Conservation (phyloP, 306 rosid species). For the Dryas alaskensis region DNA sequence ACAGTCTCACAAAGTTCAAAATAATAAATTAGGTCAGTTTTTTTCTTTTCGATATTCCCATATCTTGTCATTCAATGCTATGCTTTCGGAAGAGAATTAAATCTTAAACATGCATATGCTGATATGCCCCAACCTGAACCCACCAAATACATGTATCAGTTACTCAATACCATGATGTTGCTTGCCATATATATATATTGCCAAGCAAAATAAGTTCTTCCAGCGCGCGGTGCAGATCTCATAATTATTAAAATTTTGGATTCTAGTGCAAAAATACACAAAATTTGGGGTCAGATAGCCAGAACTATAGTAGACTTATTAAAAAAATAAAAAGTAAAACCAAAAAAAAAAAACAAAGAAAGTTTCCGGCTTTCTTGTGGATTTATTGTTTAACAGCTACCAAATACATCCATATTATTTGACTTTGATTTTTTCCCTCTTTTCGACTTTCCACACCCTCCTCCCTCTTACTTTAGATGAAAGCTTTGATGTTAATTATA, state of each 20-base stretch:
- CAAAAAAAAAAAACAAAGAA: background rate
- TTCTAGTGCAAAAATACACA: background rate
- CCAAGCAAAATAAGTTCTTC: background rate
- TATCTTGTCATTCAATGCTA: background rate
- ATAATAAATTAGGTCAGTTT: background rate
- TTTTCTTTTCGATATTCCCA: background rate
- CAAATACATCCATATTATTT: constrained; percentile 21
- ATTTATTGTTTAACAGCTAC: constrained; percentile 27
- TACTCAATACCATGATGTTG: background rate
- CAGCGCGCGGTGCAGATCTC: background rate
- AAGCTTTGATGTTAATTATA: background rate
- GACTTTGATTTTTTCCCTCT: constrained; percentile 35
- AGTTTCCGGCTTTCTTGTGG: constrained; percentile 25
- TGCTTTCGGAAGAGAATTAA: background rate
- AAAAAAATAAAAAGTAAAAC: background rate
- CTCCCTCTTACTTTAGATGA: constrained; percentile 5
- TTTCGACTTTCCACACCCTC: constrained; percentile 14
- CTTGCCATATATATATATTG: background rate
- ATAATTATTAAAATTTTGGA: background rate
- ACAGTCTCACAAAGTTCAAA: background rate
- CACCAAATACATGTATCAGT: background rate
- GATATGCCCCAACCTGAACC: background rate
- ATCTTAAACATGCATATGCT: background rate
- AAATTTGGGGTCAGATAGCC: constrained; percentile 6
- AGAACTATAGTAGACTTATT: background rate